Evolutionary conservation across 805 yeast genomes (phyloP).

Genomic region (Candida alai): DNA sequence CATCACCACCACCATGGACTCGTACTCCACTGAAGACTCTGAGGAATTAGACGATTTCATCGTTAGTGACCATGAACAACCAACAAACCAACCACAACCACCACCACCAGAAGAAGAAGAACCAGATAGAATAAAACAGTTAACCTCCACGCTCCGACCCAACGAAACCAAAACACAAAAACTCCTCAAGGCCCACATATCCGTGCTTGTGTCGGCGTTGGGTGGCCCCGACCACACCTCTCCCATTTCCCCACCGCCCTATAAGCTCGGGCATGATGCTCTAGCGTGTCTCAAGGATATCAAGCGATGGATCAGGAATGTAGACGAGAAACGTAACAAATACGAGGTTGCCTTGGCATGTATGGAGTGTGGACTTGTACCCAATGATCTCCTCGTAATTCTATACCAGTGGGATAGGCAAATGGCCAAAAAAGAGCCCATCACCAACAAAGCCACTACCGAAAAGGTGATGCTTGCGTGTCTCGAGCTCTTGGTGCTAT

Average conservation of each 20-base stretch:
- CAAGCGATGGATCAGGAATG: constrained; percentile 80
- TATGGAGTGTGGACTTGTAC: constrained; percentile 70
- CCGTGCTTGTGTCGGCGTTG: constrained; percentile 78
- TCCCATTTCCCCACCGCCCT: constrained; percentile 43
- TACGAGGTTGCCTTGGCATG: constrained; percentile 88
- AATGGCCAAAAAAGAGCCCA: constrained; percentile 26
- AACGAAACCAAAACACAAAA: constrained; percentile 34
- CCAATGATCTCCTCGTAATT: constrained; percentile 70
- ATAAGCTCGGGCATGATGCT: constrained; percentile 85
- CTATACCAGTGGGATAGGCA: constrained; percentile 66
- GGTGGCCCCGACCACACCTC: constrained; percentile 79
- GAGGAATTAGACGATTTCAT: constrained; percentile 36
- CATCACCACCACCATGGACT: not conserved
- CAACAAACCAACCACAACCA: not conserved
- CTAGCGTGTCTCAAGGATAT: constrained; percentile 81
- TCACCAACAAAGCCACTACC: constrained; percentile 26
- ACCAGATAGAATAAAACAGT: constrained; percentile 18
- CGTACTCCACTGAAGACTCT: constrained; percentile 12
- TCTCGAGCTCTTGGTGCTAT: constrained; percentile 73
- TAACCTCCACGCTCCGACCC: constrained; percentile 25
- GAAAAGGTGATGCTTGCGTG: constrained; percentile 69
- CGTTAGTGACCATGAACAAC: constrained; percentile 23
- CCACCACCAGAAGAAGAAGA: constrained; percentile 9
- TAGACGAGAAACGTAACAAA: constrained; percentile 67
- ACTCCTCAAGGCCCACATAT: constrained; percentile 65